Conservation (phyloP, 2,329 filamentous ascomycete genomes). For the Beauveria australis region DNA sequence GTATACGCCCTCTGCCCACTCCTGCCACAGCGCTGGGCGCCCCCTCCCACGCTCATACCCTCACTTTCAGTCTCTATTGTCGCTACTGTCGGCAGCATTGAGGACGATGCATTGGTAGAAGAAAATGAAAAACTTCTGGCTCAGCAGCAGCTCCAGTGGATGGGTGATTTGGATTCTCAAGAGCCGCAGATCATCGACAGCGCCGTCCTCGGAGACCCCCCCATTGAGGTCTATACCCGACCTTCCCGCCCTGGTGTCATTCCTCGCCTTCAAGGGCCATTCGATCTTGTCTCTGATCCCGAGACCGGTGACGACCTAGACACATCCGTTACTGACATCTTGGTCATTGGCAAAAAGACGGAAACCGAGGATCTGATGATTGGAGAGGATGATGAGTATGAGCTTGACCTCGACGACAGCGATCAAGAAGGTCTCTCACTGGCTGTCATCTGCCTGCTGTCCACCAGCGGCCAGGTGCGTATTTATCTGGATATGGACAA, state of each 20-base stretch:
- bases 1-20: slow-evolving; percentile 90
- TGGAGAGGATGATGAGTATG: slow-evolving; percentile 56
- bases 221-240: slow-evolving; percentile 47
- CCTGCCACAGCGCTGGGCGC: slow-evolving; percentile 78
- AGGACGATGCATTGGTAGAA: slow-evolving; percentile 49
- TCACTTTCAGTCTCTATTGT: slow-evolving; percentile 78
- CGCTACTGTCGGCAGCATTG: slow-evolving; percentile 57
- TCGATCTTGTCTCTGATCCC: slow-evolving; percentile 47
- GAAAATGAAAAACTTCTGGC: slow-evolving; percentile 47
- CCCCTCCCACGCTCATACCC: slow-evolving; percentile 66
- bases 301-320: slow-evolving; percentile 50
- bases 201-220: slow-evolving; percentile 34
- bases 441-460: slow-evolving; percentile 50
- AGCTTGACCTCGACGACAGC: slow-evolving; percentile 46
- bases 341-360: slow-evolving; percentile 54
- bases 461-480: slow-evolving; percentile 51
- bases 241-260: slow-evolving; percentile 49
- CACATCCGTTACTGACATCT: slow-evolving; percentile 50
- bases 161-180: slow-evolving; percentile 56
- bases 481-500: slow-evolving; percentile 55
- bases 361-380: slow-evolving; percentile 53
- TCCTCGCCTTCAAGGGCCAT: slow-evolving; percentile 55
- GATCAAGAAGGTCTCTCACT: slow-evolving; percentile 54
- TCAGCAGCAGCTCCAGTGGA: slow-evolving; percentile 60
- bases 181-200: slow-evolving; percentile 49